Percentiles rank a stretch among this genome's conserved stretches.
Conservation (phyloP, 2,329 filamentous ascomycete species). For the Xylaria arbuscula region DNA sequence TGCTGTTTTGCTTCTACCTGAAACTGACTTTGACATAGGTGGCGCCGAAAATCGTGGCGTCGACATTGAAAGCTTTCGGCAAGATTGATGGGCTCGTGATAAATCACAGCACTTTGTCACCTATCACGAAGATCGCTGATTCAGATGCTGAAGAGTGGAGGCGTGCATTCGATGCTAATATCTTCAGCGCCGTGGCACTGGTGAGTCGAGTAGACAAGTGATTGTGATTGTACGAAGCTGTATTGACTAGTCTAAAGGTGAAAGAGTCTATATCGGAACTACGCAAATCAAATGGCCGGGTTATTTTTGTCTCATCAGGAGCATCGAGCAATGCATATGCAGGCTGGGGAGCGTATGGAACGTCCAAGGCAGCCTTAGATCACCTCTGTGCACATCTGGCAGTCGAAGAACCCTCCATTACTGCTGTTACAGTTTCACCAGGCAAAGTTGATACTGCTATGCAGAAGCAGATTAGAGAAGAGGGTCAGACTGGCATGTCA, state of each 20-base stretch:
- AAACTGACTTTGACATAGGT: conserved; percentile 55
- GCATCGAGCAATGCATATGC: conserved; percentile 74
- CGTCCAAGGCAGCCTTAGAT: conserved; percentile 85
- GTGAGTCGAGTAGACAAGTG: conserved; percentile 59
- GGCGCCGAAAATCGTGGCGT: conserved; percentile 70
- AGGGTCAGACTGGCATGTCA: conserved; percentile 62
- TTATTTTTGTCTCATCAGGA: conserved; percentile 84
- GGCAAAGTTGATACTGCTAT: conserved; percentile 90
- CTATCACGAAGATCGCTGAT: conserved; percentile 76
- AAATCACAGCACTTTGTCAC: conserved; percentile 87
- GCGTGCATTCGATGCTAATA: conserved; percentile 80
- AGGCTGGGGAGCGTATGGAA: conserved; percentile 84
- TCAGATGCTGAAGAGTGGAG: conserved; percentile 80
- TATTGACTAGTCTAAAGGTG: conserved; percentile 61
- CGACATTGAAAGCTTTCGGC: conserved; percentile 75
- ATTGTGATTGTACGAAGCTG: conserved; percentile 13
- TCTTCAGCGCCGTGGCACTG: conserved; percentile 84
- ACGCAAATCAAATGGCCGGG: conserved; percentile 73
- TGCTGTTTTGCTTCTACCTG: background rate
- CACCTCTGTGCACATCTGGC: conserved; percentile 79
- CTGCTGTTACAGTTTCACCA: conserved; percentile 77
- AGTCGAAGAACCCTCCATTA: conserved; percentile 81
- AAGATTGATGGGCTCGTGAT: conserved; percentile 83
- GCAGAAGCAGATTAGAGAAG: conserved; percentile 83
- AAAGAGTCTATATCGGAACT: conserved; percentile 77